These are phyloP conservation scores for Thalassiosira delicatula DNA, from an alignment of 352 stramenopile genomes.

Conservation along the genomic window DNA sequence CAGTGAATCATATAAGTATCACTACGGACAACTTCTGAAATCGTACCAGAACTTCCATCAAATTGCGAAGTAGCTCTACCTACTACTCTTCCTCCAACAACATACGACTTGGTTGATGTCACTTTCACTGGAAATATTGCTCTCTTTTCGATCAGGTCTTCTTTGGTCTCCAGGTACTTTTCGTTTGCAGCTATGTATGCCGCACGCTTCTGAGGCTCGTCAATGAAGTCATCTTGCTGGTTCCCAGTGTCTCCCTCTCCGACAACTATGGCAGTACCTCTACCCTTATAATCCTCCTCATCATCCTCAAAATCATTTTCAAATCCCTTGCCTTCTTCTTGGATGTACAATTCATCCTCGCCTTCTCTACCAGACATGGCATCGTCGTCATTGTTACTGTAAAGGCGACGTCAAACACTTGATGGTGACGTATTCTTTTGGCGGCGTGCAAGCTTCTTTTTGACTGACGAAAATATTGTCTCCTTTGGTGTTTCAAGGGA, in stretches of 20 bases:
- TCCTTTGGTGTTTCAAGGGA: constrained; percentile 7
- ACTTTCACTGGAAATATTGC: background rate
- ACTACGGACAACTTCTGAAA: background rate
- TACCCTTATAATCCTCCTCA: background rate
- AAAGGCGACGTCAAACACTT: constrained; percentile 5
- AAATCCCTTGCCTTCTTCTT: constrained; percentile 8
- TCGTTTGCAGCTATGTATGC: constrained; percentile 5
- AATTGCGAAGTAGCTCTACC: constrained; percentile 1
- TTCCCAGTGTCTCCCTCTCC: constrained; percentile 3
- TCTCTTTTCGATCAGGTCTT: background rate
- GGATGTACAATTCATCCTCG: constrained; percentile 1
- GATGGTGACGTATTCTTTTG: constrained; percentile 1
- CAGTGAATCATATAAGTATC: constrained; percentile 4
- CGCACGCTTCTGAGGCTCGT: constrained; percentile 1
- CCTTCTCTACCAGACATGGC: background rate
- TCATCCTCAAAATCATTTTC: constrained; percentile 2
- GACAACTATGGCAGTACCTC: background rate
- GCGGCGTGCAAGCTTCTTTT: constrained; percentile 8
- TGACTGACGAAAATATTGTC: constrained; percentile 9
- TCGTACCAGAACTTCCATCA: constrained; percentile 4
- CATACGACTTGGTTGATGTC: constrained; percentile 13
- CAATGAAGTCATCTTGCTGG: constrained; percentile 1
- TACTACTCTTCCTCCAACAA: constrained; percentile 15
- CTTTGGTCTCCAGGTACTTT: background rate
- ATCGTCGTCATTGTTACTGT: constrained; percentile 4